These are phyloP conservation scores for Collybia nuda DNA, from an alignment of 768 basidiomycete species.

Conservation along the genomic window DNA sequence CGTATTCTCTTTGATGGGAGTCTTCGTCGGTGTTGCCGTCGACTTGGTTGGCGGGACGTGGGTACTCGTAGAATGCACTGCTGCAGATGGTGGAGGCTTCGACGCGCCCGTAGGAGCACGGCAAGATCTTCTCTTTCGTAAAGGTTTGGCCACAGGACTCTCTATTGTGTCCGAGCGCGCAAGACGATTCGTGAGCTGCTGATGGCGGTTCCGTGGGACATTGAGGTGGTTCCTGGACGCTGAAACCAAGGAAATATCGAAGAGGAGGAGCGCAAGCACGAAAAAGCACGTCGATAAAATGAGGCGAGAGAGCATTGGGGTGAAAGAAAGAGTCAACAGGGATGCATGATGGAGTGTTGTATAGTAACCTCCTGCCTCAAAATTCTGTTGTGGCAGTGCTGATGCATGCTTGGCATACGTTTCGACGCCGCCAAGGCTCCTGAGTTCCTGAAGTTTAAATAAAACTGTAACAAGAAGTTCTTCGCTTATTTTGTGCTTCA, in stretches of 20 bases:
- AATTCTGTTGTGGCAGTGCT: no score
- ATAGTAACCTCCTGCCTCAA: no score
- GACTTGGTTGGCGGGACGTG: not conserved
- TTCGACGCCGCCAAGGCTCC: no score
- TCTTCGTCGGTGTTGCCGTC: not conserved
- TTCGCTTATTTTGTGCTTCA: no score
- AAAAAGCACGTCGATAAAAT: constrained; percentile 20
- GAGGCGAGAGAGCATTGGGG: constrained; percentile 20
- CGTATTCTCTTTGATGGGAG: not conserved
- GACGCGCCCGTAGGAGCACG: not conserved
- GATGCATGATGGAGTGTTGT: no score
- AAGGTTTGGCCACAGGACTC: not conserved
- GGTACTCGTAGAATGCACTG: no score
- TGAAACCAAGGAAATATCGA: constrained; percentile 10
- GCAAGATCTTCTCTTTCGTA: constrained; percentile 7
- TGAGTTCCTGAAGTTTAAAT: no score
- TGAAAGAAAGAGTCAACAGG: constrained; percentile 4
- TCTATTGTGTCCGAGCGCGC: not conserved
- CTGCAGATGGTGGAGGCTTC: no score
- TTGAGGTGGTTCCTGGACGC: constrained; percentile 17
- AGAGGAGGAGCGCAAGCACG: constrained; percentile 17
- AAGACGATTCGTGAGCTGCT: constrained; percentile 18
- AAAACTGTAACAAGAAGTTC: no score
- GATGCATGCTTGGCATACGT: no score
- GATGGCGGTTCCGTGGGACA: constrained; percentile 20